Base-by-base conservation (phyloP, 805 yeast genomes). In the Komagataella pseudopastoris region DNA sequence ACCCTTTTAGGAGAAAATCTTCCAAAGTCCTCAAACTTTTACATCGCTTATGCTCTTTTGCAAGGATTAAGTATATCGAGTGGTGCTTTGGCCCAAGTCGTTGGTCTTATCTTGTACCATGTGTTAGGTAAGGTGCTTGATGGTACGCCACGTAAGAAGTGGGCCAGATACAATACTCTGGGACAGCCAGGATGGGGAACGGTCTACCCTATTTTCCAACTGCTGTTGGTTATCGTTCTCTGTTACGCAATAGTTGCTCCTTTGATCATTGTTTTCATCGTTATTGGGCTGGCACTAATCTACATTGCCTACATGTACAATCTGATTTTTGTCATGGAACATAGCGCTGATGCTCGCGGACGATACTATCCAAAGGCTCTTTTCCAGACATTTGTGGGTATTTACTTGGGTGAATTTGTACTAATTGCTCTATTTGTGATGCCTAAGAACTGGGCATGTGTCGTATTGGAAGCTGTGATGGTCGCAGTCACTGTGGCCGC, bases 21-120 rank as follows among this genome's bases (percentile, higher is more conserved):
- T 57, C 99, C 99, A 53, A 85, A 83, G 58, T 85, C 98, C 14
- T 80, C 96, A 16, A 91, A 90, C 69, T 91, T 91, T 66, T 91
- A 87, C 74, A 84, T 91, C 57, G 72, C 85, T 22, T 91, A 85
- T 68, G 78, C 88, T 67, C 65, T 89, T 55, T 75, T 91, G 58
- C 87, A 83, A 68, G 97, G 96, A 52, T 71, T 91, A 56, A 70
- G 89, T 3, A 70, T 83, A 49, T 80, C 95, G 44, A 80, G 90
- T n/a, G 88, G 87, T 55, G 70, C 81, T 39, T 66, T 93, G 50
- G 74, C 87, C 53, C 96, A 88, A 68, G 65, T 88, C 51, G 89
- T 83, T 45, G 77, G 81, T 2, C 71, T 93, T 59, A 74, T 86
- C 51, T 71, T 90, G 56, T 81, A 85, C 50, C 81, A 85, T 62